A percentile compares a stretch with the other conserved stretches of the same genome.
phyloP scores from a whole-genome alignment of 805 yeast species.

The Metschnikowia noctiluminum region DNA sequence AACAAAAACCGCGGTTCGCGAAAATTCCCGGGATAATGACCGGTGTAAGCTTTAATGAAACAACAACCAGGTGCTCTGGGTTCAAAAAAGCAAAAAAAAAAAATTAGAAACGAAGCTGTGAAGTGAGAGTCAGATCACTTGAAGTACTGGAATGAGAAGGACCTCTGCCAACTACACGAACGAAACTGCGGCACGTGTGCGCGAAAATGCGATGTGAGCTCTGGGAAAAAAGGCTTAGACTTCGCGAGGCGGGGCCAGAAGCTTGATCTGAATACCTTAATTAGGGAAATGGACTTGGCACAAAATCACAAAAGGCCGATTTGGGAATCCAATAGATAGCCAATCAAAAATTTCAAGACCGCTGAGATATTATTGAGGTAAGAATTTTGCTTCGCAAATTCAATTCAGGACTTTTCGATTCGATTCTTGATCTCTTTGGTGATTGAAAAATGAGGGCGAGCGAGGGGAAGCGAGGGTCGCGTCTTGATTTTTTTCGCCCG shows the following conservation, averaged over 20 bases:
- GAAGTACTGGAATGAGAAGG: not conserved
- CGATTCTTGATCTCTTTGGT: too few species aligned
- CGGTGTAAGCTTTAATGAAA: not conserved
- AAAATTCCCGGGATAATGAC: not conserved
- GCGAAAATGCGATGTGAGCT: conserved; percentile 9
- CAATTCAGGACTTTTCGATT: too few species aligned
- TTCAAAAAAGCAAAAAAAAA: too few species aligned
- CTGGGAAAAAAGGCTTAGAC: not conserved
- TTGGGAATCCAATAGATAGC: too few species aligned
- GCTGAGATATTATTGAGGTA: too few species aligned
- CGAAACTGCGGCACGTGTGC: not conserved
- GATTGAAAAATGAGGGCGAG: too few species aligned
- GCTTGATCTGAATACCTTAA: not conserved
- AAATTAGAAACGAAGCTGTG: not conserved
- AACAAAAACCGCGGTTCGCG: too few species aligned
- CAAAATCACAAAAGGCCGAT: too few species aligned
- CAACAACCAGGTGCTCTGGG: not conserved
- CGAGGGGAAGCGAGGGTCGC: too few species aligned
- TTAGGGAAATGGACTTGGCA: not conserved
- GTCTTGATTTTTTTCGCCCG: too few species aligned
- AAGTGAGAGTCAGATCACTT: not conserved
- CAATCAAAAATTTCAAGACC: too few species aligned
- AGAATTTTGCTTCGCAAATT: too few species aligned
- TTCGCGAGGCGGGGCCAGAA: not conserved
- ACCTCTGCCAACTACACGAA: not conserved